Percentiles rank a stretch among this genome's conserved stretches.
Conservation (phyloP, 2,329 filamentous ascomycete species). For the Fusarium dimerum region DNA sequence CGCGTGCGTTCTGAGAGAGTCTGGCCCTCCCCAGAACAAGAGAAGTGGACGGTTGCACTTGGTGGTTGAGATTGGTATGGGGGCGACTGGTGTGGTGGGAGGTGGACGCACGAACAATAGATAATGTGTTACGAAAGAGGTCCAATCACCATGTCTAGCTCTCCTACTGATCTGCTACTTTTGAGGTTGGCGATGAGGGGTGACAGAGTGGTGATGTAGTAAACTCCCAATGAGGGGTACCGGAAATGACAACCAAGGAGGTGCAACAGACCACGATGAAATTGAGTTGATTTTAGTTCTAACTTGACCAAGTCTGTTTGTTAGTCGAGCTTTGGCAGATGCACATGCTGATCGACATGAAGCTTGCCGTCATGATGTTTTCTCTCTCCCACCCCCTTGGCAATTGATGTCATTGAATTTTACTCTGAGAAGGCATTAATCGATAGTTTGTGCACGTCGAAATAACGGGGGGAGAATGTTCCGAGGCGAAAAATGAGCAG, state of each 20-base stretch:
- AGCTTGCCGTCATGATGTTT: not conserved
- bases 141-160: not conserved
- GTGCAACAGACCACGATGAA: not conserved
- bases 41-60: no score
- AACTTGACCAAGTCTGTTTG: no score
- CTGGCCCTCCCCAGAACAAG: conserved; percentile 3
- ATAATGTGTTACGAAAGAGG: not conserved
- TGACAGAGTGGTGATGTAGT: not conserved
- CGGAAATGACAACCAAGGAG: not conserved
- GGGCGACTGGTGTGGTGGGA: not conserved
- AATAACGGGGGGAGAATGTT: not conserved
- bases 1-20: conserved; percentile 5
- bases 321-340: no score
- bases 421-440: not conserved
- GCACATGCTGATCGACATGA: not conserved
- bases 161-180: not conserved
- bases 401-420: not conserved
- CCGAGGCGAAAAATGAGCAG: not conserved
- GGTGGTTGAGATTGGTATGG: conserved; percentile 5
- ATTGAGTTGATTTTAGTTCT: no score
- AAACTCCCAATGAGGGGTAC: not conserved
- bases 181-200: not conserved
- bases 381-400: not conserved
- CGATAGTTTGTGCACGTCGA: not conserved
- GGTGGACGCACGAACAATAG: not conserved